Evolutionary conservation across 345 rosid genomes (phyloP).

Genomic region (Citrus sinensis): DVS_A1.0 CM039163.1:41156501-41157000

Average conservation of each 20-base stretch:
- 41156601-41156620: neutral
- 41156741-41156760: slow-evolving; percentile 92
- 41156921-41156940: neutral
- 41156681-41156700: neutral
- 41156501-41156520: slow-evolving; percentile 42
- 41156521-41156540: neutral
- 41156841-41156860: neutral
- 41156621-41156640: neutral
- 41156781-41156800: slow-evolving; percentile 93
- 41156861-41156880: neutral
- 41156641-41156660: neutral
- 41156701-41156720: neutral
- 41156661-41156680: neutral
- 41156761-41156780: slow-evolving; percentile 96
- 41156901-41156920: neutral
- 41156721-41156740: neutral
- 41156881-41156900: neutral
- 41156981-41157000: neutral
- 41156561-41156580: neutral
- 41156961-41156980: neutral
- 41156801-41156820: slow-evolving; percentile 90
- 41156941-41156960: neutral
- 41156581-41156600: neutral
- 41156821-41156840: slow-evolving; percentile 61
- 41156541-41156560: neutral